A percentile compares a stretch with the other conserved stretches of the same genome.
These are phyloP conservation scores for Botryotinia calthae DNA, from an alignment of 2,329 filamentous ascomycete species.

Conservation along the genomic window DNA sequence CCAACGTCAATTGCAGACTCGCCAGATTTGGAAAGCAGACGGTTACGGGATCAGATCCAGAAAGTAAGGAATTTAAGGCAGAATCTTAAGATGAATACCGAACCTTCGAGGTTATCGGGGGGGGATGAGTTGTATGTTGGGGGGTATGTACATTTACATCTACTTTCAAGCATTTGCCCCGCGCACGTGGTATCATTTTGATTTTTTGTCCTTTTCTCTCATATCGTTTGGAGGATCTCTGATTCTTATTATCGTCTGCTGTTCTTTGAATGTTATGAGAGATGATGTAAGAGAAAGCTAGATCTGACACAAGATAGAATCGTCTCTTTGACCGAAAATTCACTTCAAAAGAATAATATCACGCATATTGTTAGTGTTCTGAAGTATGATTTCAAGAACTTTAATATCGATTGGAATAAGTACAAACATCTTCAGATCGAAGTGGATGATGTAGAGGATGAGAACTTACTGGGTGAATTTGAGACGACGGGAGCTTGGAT, in stretches of 20 bases:
- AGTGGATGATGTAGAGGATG: constrained; percentile 86
- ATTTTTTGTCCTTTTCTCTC: constrained; percentile 33
- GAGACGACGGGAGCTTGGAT: constrained; percentile 80
- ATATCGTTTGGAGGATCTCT: not conserved
- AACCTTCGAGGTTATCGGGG: constrained; percentile 65
- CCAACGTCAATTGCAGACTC: not conserved
- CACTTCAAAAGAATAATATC: constrained; percentile 70
- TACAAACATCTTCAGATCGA: constrained; percentile 77
- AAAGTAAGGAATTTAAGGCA: constrained; percentile 6
- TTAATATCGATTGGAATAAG: constrained; percentile 50
- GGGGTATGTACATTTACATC: constrained; percentile 55
- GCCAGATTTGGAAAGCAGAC: not conserved
- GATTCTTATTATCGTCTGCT: constrained; percentile 6
- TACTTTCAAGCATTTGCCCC: constrained; percentile 13
- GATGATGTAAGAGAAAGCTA: not conserved
- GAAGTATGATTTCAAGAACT: constrained; percentile 56
- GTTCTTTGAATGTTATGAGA: not conserved
- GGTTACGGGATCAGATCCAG: constrained; percentile 5
- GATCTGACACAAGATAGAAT: constrained; percentile 53
- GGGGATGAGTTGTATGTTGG: constrained; percentile 73
- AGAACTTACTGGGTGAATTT: constrained; percentile 80
- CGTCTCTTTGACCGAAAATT: constrained; percentile 68
- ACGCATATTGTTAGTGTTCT: constrained; percentile 89
- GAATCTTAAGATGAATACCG: constrained; percentile 41
- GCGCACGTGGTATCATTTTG: constrained; percentile 37